Base-by-base conservation (phyloP, 495 filamentous ascomycete species). In the Penicillium argentinense region DNA sequence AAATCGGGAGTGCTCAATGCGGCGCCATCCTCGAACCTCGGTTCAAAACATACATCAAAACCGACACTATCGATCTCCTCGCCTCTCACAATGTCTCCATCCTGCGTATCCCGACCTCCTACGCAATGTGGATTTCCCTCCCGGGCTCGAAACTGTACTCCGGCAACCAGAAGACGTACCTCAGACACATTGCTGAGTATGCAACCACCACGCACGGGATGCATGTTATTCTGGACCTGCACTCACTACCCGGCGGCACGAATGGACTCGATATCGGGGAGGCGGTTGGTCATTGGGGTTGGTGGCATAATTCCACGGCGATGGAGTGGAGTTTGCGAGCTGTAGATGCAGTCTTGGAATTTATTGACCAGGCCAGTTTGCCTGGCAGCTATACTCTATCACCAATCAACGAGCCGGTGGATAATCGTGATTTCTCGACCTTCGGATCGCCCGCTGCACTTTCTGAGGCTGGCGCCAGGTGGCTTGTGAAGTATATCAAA, bases 261-360 rank as follows among this genome's bases (percentile, higher is more conserved):
- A 67, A 65, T 23, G 61, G 63, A 0, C 50, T 64, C 0, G 54
- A 56, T 25, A 64, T 64, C 17, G 66, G 66, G 9, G 63, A 67
- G 28, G 57, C 57, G 3, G 52, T 45, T 0, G 61, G 57, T 0
- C 59, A 66, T 34, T 64, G 44, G 30, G 61, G 51, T 0, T 67
- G 66, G 63, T 69, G 48, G 41, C 29, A 54, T 9, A 64, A 66
- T 28, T 28, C 58, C 19, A 64, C 66, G 0, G 54, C 54, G 6
- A 28, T 66, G 13, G 45, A 54, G 1, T 63, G 61, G 47, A 64
- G 57, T 9, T 50, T 66, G 4, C 42, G 53, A 2, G 57, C 52
- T 3, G 52, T 67, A 0, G 66, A 69, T 34, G 51, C 44, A 3
- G 42, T 63, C 1, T 22, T 66, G 3, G 24, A 40, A 5, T 69